phyloP scores from a whole-genome alignment of 331 rosid species.

The Rosa hybrid region DNA sequence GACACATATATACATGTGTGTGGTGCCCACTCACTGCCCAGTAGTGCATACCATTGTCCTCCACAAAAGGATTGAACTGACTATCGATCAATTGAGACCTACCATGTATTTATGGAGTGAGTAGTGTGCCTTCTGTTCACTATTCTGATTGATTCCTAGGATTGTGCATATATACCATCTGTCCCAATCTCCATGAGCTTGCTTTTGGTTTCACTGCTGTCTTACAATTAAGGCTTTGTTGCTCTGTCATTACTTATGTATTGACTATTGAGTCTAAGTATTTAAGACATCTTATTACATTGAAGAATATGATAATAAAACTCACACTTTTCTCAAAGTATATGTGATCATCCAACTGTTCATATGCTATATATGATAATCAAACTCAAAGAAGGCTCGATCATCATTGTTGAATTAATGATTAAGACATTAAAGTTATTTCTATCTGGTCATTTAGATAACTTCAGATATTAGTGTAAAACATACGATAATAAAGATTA shows the following conservation, averaged over 20 bases:
- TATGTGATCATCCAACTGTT: not conserved
- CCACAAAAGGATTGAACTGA: constrained; percentile 10
- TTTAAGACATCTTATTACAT: not conserved
- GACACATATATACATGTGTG: not conserved
- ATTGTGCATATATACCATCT: not conserved
- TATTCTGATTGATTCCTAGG: not conserved
- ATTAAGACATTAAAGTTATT: too few relatives aligned
- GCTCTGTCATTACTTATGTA: too few relatives aligned
- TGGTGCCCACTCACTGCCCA: not conserved
- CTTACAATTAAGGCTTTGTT: not conserved
- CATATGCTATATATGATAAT: not conserved
- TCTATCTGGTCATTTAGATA: too few relatives aligned
- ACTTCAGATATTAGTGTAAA: too few relatives aligned
- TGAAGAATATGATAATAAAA: too few relatives aligned
- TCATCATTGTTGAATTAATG: not conserved
- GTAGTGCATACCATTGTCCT: not conserved
- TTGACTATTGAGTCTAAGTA: not conserved
- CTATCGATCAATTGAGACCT: not conserved
- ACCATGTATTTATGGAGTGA: not conserved
- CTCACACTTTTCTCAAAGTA: not conserved
- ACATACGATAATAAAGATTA: not conserved
- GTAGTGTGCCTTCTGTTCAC: not conserved
- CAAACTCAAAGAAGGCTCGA: not conserved
- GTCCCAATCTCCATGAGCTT: constrained; percentile 10
- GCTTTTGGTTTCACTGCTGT: not conserved